Conservation (phyloP, 257 asterid species). For the Salvia rosmarinus region DNA sequence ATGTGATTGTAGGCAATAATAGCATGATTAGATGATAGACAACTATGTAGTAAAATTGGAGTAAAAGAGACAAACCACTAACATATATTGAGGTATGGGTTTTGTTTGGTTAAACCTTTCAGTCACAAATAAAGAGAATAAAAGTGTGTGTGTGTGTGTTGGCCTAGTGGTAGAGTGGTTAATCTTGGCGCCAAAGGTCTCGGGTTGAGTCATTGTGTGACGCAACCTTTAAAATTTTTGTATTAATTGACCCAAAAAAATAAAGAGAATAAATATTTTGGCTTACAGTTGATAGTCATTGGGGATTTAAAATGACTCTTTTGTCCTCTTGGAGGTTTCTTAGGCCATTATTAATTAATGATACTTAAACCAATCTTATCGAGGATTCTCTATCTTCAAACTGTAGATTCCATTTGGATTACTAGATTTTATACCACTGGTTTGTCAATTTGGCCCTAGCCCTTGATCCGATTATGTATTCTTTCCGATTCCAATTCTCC, state of each 20-base stretch:
- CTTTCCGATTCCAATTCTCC: constrained; percentile 38
- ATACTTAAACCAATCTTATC: constrained; percentile 41
- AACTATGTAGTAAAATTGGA: constrained; percentile 1
- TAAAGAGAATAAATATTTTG: no score
- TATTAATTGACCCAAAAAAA: no score
- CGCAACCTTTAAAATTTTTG: no score
- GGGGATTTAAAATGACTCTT: constrained; percentile 21
- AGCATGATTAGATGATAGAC: constrained; percentile 21
- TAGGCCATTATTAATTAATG: constrained; percentile 36
- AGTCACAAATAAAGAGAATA: constrained; percentile 13
- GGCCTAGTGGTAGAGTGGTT: no score
- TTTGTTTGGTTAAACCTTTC: neutral
- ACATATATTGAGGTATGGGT: constrained; percentile 19
- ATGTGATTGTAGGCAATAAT: constrained; percentile 30
- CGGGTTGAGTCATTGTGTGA: no score
- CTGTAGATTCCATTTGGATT: constrained; percentile 60
- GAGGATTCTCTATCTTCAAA: constrained; percentile 38
- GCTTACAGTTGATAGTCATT: constrained; percentile 3
- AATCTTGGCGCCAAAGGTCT: no score
- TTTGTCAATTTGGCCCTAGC: constrained; percentile 34
- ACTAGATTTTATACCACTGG: constrained; percentile 48
- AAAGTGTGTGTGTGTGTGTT: no score
- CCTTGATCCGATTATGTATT: constrained; percentile 34
- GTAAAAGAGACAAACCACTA: constrained; percentile 21
- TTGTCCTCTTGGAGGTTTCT: constrained; percentile 31